phyloP scores from a whole-genome alignment of 192 early-diverging fungal genomes.

The Podila verticillata region DNA sequence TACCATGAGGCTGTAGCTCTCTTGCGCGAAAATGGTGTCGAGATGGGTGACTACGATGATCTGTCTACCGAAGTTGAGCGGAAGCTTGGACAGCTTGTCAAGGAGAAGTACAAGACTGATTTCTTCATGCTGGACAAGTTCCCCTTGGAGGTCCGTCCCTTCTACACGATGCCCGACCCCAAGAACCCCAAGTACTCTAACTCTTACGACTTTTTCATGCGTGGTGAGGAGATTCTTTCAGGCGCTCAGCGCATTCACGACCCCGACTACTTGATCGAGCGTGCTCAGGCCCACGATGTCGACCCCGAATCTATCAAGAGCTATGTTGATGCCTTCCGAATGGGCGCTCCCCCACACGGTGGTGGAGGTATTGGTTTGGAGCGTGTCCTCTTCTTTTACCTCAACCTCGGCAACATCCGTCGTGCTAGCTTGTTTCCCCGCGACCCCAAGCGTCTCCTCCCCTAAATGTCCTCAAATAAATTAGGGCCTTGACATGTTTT shows the following conservation, averaged over 20 bases:
- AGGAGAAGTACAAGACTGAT: constrained; percentile 95
- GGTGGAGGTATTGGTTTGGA: constrained; percentile 97
- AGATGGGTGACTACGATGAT: constrained; percentile 95
- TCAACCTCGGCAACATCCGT: constrained; percentile 95
- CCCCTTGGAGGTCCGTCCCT: constrained; percentile 93
- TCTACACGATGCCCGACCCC: constrained; percentile 99
- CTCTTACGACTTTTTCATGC: constrained; percentile 99
- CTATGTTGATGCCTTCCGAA: constrained; percentile 97
- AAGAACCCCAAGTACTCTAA: constrained; percentile 90
- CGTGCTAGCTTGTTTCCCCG: constrained; percentile 94
- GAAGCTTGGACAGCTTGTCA: constrained; percentile 86
- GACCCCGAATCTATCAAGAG: constrained; percentile 85
- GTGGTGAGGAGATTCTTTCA: constrained; percentile 98
- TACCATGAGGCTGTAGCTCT: constrained; percentile 92
- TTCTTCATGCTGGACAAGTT: constrained; percentile 99
- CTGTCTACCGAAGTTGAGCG: constrained; percentile 90
- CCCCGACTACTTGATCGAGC: constrained; percentile 78
- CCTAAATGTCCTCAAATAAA: constrained; percentile 60
- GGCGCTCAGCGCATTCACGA: constrained; percentile 99
- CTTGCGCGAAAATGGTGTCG: constrained; percentile 86
- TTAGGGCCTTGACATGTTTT: too few relatives aligned
- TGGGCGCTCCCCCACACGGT: constrained; percentile 95
- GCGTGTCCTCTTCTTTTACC: constrained; percentile 97
- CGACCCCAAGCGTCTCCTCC: constrained; percentile 92
- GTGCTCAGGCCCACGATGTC: constrained; percentile 79